Evolutionary conservation across 148 eudicot species (phyloP), one percentile per base, ranked within the genome.

Genomic region (Euryodendron excelsum): DNA sequence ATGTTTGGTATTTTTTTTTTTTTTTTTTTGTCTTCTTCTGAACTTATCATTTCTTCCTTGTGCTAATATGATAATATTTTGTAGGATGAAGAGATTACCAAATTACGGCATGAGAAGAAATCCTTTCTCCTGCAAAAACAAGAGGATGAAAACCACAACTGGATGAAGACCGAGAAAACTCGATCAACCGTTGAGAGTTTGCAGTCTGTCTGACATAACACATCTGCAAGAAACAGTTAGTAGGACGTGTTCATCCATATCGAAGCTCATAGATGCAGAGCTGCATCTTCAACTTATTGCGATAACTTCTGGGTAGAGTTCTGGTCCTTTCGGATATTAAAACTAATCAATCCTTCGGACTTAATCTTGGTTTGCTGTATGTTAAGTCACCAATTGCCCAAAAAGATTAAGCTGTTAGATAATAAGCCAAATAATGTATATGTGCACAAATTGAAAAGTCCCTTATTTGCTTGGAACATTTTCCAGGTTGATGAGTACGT

Each of bases 251-350:
- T 85, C 94, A 21, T 80, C 87, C 50, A 82, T 93, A 80, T 45
- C 87, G 7, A 80, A 76, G 44, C 86, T 87, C 36, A 79, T 86
- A 59, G 80, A 78, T 44, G 85, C 85, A 74, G 91, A 93, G 87
- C 87, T 93, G 79, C 91, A 89, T 70, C 96, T 90, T 76, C 98
- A 93, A 84, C 81, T 93, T 61, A 81, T 89, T 75, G 83, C 90
- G 64, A 82, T 91, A 55, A 86, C 81, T 76, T 83, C 91, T 7
- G 98, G 98, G 96, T 93, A 88, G 69, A 23, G 36, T 73, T 66
- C 36, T n/a, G n/a, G n/a, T n/a, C n/a, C n/a, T n/a, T n/a, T n/a
- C 58, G 31, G 36, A 21, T 17, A 8, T 61, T 34, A 23, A 61
- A 27, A 25, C 14, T 61, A 27, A 25, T 2, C 56, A 70, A 13